Evolutionary conservation across 176 grass and related monocot genomes (phyloP).

Genomic region (Chloris gayana): DNA sequence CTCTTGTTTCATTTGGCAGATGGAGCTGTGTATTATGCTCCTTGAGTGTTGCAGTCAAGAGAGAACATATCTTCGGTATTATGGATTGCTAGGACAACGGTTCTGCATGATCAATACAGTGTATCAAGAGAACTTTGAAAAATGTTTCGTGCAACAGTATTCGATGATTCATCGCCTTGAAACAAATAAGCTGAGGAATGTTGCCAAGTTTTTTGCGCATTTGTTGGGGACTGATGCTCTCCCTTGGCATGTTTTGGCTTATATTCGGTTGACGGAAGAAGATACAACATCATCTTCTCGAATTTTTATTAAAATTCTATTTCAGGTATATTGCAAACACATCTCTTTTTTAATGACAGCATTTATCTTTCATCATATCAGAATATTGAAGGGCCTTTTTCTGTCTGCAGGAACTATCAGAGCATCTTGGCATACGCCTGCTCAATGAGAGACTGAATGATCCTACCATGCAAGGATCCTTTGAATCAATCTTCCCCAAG

Average conservation of each 20-base stretch:
- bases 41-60: slow-evolving; percentile 98
- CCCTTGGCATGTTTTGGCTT: slow-evolving; percentile 87
- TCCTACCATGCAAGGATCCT: slow-evolving; percentile 75
- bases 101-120: slow-evolving; percentile 99
- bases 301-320: slow-evolving; percentile 98
- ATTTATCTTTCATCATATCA: slow-evolving; percentile 17
- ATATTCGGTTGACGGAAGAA: slow-evolving; percentile 93
- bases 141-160: slow-evolving; percentile 93
- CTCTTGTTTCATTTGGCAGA: slow-evolving; percentile 47
- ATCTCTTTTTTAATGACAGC: not conserved
- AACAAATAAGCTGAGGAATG: slow-evolving; percentile 93
- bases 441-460: slow-evolving; percentile 92
- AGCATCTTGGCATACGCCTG: slow-evolving; percentile 85
- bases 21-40: slow-evolving; percentile 95
- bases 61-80: slow-evolving; percentile 91
- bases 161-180: slow-evolving; percentile 93
- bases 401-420: slow-evolving; percentile 69
- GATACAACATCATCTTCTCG: slow-evolving; percentile 93
- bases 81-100: slow-evolving; percentile 81
- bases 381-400: slow-evolving; percentile 7
- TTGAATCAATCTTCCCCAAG: slow-evolving; percentile 88
- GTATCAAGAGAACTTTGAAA: slow-evolving; percentile 95
- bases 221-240: slow-evolving; percentile 85
- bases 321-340: slow-evolving; percentile 68
- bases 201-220: slow-evolving; percentile 97